Conservation (phyloP, 208 protist species). For the Herpetomonas samuelpessoai region DNA sequence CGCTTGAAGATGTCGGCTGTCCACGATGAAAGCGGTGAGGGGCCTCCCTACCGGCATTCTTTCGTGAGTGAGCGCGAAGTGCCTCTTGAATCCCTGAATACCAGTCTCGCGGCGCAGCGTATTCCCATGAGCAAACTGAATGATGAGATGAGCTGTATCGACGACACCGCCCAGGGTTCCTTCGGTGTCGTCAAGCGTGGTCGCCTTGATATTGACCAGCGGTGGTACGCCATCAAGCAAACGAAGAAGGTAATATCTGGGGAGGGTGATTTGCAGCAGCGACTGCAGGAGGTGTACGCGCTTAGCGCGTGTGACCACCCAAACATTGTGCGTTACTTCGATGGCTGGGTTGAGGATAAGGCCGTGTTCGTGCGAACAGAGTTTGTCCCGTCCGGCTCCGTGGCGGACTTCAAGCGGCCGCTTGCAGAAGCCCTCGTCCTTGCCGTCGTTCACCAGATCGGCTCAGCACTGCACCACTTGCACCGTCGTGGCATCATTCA, state of each 20-base stretch:
- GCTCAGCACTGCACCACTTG: slow-evolving; percentile 66
- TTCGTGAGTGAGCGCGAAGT: background rate
- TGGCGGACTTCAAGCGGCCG: slow-evolving; percentile 27
- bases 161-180: slow-evolving; percentile 60
- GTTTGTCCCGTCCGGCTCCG: slow-evolving; percentile 41
- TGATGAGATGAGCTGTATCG: slow-evolving; percentile 68
- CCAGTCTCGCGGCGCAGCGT: slow-evolving; percentile 26
- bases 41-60: too few species aligned
- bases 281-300: slow-evolving; percentile 78
- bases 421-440: slow-evolving; percentile 47
- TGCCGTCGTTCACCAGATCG: slow-evolving; percentile 64
- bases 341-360: slow-evolving; percentile 84
- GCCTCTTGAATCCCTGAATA: slow-evolving; percentile 15
- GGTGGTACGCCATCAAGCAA: slow-evolving; percentile 81
- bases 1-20: too few species aligned
- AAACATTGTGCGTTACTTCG: slow-evolving; percentile 83
- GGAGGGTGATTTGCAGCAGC: slow-evolving; percentile 74
- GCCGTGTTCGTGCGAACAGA: slow-evolving; percentile 79
- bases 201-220: slow-evolving; percentile 52
- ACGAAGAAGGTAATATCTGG: slow-evolving; percentile 64
- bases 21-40: too few species aligned
- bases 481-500: slow-evolving; percentile 75
- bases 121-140: slow-evolving; percentile 64
- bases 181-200: slow-evolving; percentile 69
- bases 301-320: slow-evolving; percentile 67